Base-by-base conservation (phyloP, 2,329 filamentous ascomycete genomes). In the Cytospora schulzeri region DNA sequence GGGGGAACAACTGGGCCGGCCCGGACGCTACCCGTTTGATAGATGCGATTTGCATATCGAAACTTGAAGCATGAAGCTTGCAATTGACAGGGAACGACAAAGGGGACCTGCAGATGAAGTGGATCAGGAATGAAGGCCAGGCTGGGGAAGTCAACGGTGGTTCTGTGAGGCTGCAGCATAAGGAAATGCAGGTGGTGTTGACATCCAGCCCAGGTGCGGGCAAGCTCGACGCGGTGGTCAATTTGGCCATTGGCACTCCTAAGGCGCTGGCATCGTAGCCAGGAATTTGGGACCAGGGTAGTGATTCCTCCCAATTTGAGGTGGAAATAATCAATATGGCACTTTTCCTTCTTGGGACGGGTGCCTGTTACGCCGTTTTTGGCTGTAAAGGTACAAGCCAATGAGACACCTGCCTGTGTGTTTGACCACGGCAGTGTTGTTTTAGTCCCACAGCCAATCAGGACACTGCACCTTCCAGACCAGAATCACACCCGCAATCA, bases 401-500 rank as follows among this genome's bases (percentile, higher is more conserved):
- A 48, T 22, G 11, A 11, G 2, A 24, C 3, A 11, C 4, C n/a
- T 14, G 45, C n/a, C 45, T 48, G 45, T 48, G 45, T 48, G 12
- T 24, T 24, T 48, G n/a, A 48, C 8, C 45, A 8, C 12, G 11
- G 11, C 22, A 12, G 24, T 12, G 45, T 48, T 48, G 8, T 48
- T 48, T 48, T 48, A 48, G n/a, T 24, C 45, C 4, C 7, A n/a
- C 45, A 48, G n/a, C 45, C 45, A 48, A 48, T 48, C 45, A 48
- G n/a, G 45, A 2, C n/a, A 19, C n/a, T 11, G 45, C 45, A 48
- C 45, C 45, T 48, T 68, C 69, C 62, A 64, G 55, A 65, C 67
- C 63, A 62, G 65, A 48, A 48, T 48, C 45, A 48, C 45, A 48
- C 45, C 62, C 68, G 68, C 75, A 85, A 87, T 87, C 85, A 87